Evolutionary conservation across 2,329 filamentous ascomycete genomes (phyloP).

Genomic region (Colletotrichum sp.): DNA sequence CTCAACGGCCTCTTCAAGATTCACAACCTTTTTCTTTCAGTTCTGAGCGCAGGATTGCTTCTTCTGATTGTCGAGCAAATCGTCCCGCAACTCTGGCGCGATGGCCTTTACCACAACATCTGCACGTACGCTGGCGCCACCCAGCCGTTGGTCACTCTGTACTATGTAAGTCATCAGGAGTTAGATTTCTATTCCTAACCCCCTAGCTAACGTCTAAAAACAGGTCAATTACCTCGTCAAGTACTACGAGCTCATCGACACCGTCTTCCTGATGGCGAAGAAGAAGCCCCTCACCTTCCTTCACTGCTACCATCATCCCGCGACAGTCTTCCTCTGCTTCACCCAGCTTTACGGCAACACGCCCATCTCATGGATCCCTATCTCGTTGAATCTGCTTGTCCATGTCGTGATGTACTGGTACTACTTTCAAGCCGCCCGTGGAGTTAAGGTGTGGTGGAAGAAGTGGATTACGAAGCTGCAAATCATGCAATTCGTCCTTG

Average conservation of each 20-base stretch:
- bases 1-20: slow-evolving; percentile 81
- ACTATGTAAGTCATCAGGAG: slow-evolving; percentile 71
- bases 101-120: slow-evolving; percentile 81
- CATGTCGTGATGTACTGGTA: slow-evolving; percentile 98
- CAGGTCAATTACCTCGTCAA: slow-evolving; percentile 92
- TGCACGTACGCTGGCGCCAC: slow-evolving; percentile 81
- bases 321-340: slow-evolving; percentile 88
- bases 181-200: accelerated
- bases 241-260: slow-evolving; percentile 86
- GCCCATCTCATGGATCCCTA: slow-evolving; percentile 84
- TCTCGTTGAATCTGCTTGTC: slow-evolving; percentile 81
- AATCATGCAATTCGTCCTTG: slow-evolving; percentile 88
- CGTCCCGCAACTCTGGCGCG: slow-evolving; percentile 72
- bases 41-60: slow-evolving; percentile 74
- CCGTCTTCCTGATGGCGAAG: slow-evolving; percentile 88
- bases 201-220: slow-evolving; percentile 34
- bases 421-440: slow-evolving; percentile 92
- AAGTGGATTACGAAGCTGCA: slow-evolving; percentile 92
- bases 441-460: slow-evolving; percentile 93
- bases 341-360: slow-evolving; percentile 85
- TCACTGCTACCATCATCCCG: slow-evolving; percentile 91
- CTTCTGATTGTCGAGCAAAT: slow-evolving; percentile 82
- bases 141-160: slow-evolving; percentile 79
- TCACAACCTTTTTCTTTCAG: slow-evolving; percentile 86
- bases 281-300: slow-evolving; percentile 95